These are phyloP conservation scores for Rhytidiadelphus loreus DNA, from an alignment of 225 moss, liverwort and hornwort species.

Conservation along the genomic window DNA sequence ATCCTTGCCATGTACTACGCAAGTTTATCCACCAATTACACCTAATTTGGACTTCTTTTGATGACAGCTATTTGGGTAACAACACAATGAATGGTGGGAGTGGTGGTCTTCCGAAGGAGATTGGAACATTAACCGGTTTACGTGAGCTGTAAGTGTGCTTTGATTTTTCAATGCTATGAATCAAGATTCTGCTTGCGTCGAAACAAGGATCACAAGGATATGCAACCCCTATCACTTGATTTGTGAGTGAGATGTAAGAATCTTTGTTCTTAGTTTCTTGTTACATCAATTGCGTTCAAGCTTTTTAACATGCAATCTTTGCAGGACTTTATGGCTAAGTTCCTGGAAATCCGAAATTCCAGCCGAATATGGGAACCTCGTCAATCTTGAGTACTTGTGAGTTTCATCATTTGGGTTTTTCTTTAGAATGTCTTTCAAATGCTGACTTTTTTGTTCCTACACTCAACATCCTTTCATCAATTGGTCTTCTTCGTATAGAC, in stretches of 20 bases:
- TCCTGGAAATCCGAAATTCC: conserved; percentile 11
- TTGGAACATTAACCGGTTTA: conserved; percentile 3
- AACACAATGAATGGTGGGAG: not conserved
- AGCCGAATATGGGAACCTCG: conserved; percentile 12
- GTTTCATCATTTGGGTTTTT: not conserved
- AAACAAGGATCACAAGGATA: not conserved
- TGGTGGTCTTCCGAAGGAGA: not conserved
- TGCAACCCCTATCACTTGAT: not conserved
- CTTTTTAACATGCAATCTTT: not conserved
- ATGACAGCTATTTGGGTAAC: conserved; percentile 4
- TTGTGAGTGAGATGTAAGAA: not conserved
- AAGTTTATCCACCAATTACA: not conserved
- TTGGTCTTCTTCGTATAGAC: not conserved
- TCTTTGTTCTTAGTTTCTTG: not conserved
- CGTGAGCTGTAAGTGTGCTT: conserved; percentile 9
- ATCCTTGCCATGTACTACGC: not conserved
- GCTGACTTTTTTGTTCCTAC: not conserved
- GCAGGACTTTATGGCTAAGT: conserved; percentile 27
- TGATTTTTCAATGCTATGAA: not conserved
- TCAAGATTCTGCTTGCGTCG: not conserved
- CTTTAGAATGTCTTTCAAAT: not conserved
- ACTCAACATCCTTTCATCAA: not conserved
- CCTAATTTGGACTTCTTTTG: not conserved
- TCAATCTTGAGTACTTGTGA: conserved; percentile 30
- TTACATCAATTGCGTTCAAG: not conserved